Conservation (phyloP, 768 basidiomycete species). For the Tephrocybe rancida region DNA sequence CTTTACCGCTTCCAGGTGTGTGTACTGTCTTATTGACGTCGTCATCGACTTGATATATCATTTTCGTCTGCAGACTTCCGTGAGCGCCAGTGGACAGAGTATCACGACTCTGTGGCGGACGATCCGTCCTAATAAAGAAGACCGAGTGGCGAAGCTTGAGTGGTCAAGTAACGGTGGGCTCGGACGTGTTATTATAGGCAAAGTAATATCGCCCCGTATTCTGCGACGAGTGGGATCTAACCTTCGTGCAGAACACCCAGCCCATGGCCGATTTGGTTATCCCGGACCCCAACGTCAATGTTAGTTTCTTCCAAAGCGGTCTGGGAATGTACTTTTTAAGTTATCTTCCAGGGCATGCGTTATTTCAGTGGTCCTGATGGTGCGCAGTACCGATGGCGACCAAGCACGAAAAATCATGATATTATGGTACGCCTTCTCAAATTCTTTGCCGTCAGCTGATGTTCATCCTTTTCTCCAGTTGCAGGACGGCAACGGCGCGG, state of each 20-base stretch:
- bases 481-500: constrained; percentile 66
- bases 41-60: constrained; percentile 22
- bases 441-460: constrained; percentile 19
- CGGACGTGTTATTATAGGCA: constrained; percentile 84
- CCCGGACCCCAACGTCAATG: constrained; percentile 61
- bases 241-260: constrained; percentile 59
- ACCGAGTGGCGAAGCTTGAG: constrained; percentile 86
- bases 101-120: constrained; percentile 80
- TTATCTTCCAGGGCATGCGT: constrained; percentile 52
- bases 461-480: constrained; percentile 45
- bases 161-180: constrained; percentile 84
- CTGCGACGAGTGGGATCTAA: constrained; percentile 25
- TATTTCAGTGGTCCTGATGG: constrained; percentile 86
- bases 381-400: constrained; percentile 78
- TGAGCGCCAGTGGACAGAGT: constrained; percentile 62
- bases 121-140: constrained; percentile 85
- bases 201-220: constrained; percentile 45
- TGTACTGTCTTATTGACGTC: constrained; percentile 19
- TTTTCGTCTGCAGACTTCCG: constrained; percentile 57
- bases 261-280: constrained; percentile 86
- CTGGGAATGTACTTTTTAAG: constrained; percentile 7
- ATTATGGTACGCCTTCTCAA: constrained; percentile 51
- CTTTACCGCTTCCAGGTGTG: constrained; percentile 80
- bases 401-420: constrained; percentile 58
- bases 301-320: constrained; percentile 34